Percentiles rank a stretch among this genome's conserved stretches.
Conservation (phyloP, 108 stramenopile species). For the Hondaea fermentalgiana region DNA sequence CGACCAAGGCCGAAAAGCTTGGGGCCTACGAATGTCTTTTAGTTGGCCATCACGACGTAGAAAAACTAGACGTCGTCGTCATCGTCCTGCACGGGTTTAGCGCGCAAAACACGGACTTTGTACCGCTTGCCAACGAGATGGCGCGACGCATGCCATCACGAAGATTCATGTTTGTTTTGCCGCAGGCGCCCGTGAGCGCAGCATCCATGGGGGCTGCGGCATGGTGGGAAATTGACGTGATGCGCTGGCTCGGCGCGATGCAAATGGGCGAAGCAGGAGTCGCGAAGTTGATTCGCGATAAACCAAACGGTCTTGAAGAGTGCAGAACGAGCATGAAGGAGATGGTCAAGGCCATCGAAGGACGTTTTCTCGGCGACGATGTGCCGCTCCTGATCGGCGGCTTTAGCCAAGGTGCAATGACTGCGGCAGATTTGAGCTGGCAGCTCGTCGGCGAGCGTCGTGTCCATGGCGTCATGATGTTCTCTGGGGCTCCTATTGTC, state of each 20-base stretch:
- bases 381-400: background rate
- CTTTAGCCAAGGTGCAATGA: background rate
- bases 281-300: background rate
- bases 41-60: background rate
- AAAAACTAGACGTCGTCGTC: background rate
- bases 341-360: background rate
- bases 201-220: background rate
- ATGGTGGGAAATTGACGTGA: conserved; percentile 13
- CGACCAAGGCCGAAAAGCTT: background rate
- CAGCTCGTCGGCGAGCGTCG: background rate
- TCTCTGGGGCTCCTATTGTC: conserved; percentile 6
- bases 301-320: background rate
- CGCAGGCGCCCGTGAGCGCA: background rate
- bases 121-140: background rate
- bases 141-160: background rate
- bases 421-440: background rate
- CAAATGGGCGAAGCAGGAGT: background rate
- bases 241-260: conserved; percentile 10
- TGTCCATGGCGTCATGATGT: background rate
- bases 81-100: background rate
- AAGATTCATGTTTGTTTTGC: background rate
- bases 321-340: background rate
- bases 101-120: background rate
- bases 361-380: background rate
- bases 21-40: background rate